A percentile compares a stretch with the other conserved stretches of the same genome.
phyloP scores from a whole-genome alignment of 768 basidiomycete species.

The Naganishia randhawae region DNA sequence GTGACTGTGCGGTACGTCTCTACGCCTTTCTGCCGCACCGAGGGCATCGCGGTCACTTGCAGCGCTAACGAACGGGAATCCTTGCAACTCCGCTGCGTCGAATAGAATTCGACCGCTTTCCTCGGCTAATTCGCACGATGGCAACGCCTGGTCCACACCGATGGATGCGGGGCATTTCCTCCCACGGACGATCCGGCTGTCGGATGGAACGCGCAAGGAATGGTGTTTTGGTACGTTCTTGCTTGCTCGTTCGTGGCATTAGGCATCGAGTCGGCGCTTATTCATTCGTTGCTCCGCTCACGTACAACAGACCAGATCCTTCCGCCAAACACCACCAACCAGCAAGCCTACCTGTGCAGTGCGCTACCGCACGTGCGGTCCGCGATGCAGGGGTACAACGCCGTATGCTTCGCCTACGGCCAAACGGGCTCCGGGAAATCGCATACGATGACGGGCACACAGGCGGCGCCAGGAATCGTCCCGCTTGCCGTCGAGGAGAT shows the following conservation, averaged over 20 bases:
- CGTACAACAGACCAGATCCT: conserved; percentile 45
- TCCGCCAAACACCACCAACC: conserved; percentile 39
- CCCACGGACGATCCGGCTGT: conserved; percentile 37
- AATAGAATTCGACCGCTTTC: conserved; percentile 46
- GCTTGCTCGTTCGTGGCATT: no score
- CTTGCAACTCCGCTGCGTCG: background rate
- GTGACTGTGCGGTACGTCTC: conserved; percentile 45
- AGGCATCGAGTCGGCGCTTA: background rate
- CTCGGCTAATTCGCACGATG: conserved; percentile 33
- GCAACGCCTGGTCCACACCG: conserved; percentile 40
- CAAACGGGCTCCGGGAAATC: conserved; percentile 83
- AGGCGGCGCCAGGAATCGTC: conserved; percentile 83
- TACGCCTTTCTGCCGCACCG: background rate
- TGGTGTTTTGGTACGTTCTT: conserved; percentile 47
- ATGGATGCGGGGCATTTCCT: conserved; percentile 36
- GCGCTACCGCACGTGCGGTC: conserved; percentile 54
- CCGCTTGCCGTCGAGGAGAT: conserved; percentile 89
- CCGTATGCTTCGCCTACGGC: conserved; percentile 79
- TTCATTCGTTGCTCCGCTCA: background rate
- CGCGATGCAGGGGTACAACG: conserved; percentile 95
- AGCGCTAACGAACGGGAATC: no score
- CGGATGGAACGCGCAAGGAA: conserved; percentile 40
- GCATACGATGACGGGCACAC: conserved; percentile 61
- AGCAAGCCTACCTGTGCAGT: conserved; percentile 40
- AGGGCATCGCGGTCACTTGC: no score